Percentiles rank a stretch among this genome's conserved stretches.
phyloP scores from a whole-genome alignment of 2,329 filamentous ascomycete species.

The Endocalyx cinctus region DNA sequence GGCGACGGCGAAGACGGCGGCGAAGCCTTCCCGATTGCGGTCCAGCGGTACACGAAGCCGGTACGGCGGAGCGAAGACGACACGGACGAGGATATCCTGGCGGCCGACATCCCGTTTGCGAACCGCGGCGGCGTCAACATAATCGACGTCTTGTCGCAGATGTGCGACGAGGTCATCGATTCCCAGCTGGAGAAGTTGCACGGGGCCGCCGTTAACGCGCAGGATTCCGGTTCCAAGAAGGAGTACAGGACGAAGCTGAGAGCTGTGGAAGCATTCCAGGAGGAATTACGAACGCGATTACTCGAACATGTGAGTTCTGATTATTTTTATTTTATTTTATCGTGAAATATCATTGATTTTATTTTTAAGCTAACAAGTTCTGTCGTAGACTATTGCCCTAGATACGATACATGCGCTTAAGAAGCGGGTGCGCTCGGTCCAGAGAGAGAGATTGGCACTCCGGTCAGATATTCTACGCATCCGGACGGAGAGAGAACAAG shows the following conservation, averaged over 20 bases:
- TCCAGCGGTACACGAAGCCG: constrained; percentile 55
- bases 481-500: constrained; percentile 55
- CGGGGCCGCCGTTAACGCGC: constrained; percentile 36
- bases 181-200: constrained; percentile 44
- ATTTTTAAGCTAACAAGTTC: no score
- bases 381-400: constrained; percentile 57
- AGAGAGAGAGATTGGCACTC: constrained; percentile 52
- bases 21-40: constrained; percentile 48
- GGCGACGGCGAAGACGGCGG: no score
- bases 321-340: neutral
- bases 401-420: constrained; percentile 55
- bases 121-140: constrained; percentile 54
- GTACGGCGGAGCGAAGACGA: constrained; percentile 36
- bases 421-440: constrained; percentile 52
- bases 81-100: constrained; percentile 36
- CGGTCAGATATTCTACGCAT: constrained; percentile 58
- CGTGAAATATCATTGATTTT: neutral
- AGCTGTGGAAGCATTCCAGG: constrained; percentile 54
- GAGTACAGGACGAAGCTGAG: constrained; percentile 52
- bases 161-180: constrained; percentile 58
- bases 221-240: constrained; percentile 43
- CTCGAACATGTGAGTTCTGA: constrained; percentile 58
- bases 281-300: constrained; percentile 51
- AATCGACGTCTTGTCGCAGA: constrained; percentile 57
- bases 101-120: constrained; percentile 48